Evolutionary conservation across 208 protist genomes (phyloP), one percentile per base, ranked within the genome.

Genomic region (Leishmania arabica): DNA sequence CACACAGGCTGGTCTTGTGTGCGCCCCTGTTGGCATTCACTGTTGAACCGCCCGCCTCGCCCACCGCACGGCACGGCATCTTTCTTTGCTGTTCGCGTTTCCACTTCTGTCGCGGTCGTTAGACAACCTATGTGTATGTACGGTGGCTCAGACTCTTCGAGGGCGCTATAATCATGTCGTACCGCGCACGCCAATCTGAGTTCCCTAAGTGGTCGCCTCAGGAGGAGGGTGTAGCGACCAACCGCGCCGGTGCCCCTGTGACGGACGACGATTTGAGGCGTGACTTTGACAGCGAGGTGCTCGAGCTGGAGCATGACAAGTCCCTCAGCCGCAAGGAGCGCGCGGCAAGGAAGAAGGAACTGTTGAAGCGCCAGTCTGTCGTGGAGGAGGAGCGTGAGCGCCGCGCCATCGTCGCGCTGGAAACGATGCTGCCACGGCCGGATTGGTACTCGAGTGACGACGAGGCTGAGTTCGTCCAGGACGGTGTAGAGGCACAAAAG

Each of bases 381-480:
- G 81, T 85, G 53, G 78, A 84, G 31, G 71, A 78, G 8, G 81
- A 88, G 58, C 76, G 83, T 64, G 82, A 86, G 75, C 80, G 81
- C 56, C 83, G 81, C 34, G 80, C 83, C 49, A 78, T 91, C 49
- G 75, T 80, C 27, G 81, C 65, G 58, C 74, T 91, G 27, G 80
- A 90, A 76, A 76, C 81, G 31, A 71, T 53, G 62, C 87, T 92
- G 73, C 89, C 87, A 21, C 89, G 86, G 2, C 86, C 86, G 5
- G 81, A 86, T 60, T 92, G 89, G 89, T 92, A 92, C 82, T 78
- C 78, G 37, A 92, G 86, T 76, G 84, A 86, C 69, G 83, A 90
- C 54, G 89, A 91, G 11, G 84, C 85, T 37, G 77, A 85, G 60
- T 81, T 78, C 54, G 60, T 70, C 64, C 31, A 40, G 6, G 78